Percentiles rank a stretch among this genome's conserved stretches.
These are phyloP conservation scores for Thamnidium elegans DNA, from an alignment of 192 early-diverging fungal species.

Conservation along the genomic window DNA sequence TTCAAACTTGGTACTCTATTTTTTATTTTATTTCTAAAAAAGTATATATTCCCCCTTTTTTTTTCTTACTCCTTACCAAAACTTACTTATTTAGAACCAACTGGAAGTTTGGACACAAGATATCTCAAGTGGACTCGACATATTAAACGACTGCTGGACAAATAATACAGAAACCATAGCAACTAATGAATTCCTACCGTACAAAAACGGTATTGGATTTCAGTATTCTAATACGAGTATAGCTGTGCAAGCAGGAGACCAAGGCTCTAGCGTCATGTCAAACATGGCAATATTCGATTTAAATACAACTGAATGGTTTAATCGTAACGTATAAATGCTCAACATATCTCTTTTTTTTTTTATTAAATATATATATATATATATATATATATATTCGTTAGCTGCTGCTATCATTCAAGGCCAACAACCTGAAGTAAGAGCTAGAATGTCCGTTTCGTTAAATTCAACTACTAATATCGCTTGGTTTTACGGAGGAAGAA, in stretches of 20 bases:
- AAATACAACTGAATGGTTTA: slow-evolving; percentile 3
- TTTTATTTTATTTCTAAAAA: not conserved
- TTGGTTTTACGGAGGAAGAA: slow-evolving; percentile 26
- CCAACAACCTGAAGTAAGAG: not conserved
- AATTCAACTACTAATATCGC: slow-evolving; percentile 13
- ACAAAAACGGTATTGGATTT: slow-evolving; percentile 16
- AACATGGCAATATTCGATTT: not conserved
- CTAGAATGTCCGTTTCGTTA: slow-evolving; percentile 9
- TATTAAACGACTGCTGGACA: not conserved
- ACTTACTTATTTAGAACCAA: not conserved
- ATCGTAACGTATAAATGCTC: not conserved
- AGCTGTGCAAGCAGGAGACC: slow-evolving; percentile 15
- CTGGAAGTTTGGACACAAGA: slow-evolving; percentile 1
- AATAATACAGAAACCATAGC: not conserved
- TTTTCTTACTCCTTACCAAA: not conserved
- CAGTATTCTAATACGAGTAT: not conserved
- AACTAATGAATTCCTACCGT: not conserved
- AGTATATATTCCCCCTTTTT: not conserved
- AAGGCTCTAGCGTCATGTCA: slow-evolving; percentile 7
- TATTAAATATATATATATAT: too few relatives aligned
- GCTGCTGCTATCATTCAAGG: slow-evolving; percentile 1
- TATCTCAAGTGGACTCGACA: slow-evolving; percentile 7
- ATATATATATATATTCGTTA: not conserved
- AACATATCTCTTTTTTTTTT: not conserved
- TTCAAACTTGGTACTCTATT: slow-evolving; percentile 7